These are phyloP conservation scores for Flaveria bidentis DNA, from an alignment of 129 eudicot genomes.

Conservation along the genomic window DNA sequence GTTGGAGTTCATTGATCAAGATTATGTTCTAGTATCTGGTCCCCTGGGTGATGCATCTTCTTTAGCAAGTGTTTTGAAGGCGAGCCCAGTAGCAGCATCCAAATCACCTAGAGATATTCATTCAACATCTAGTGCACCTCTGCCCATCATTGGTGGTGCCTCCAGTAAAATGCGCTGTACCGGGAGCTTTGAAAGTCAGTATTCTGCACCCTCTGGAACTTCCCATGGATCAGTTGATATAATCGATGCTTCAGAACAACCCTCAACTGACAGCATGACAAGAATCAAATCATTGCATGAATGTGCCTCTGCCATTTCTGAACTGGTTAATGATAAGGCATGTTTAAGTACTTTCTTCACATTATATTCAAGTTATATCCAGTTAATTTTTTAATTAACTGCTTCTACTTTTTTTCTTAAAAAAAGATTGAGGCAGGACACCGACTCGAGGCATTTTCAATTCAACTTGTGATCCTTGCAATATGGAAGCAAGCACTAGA, in stretches of 20 bases:
- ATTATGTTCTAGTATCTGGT: slow-evolving; percentile 84
- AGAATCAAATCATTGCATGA: slow-evolving; percentile 71
- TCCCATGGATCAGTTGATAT: slow-evolving; percentile 66
- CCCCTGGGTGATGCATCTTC: slow-evolving; percentile 67
- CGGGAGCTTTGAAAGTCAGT: slow-evolving; percentile 61
- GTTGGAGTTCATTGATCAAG: slow-evolving; percentile 78
- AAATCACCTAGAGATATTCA: slow-evolving; percentile 45
- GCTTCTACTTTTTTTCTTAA: slow-evolving; percentile 16
- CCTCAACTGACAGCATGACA: slow-evolving; percentile 67
- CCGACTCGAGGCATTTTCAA: slow-evolving; percentile 77
- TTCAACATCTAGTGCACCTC: slow-evolving; percentile 47
- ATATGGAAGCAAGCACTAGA: slow-evolving; percentile 96
- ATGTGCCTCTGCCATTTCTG: slow-evolving; percentile 76
- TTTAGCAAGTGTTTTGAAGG: slow-evolving; percentile 52
- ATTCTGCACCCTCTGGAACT: slow-evolving; percentile 72
- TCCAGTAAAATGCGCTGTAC: slow-evolving; percentile 36
- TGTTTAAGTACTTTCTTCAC: not conserved
- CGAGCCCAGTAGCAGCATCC: slow-evolving; percentile 38
- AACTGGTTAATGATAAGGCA: slow-evolving; percentile 85
- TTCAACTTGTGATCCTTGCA: slow-evolving; percentile 94
- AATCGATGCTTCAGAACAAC: slow-evolving; percentile 63
- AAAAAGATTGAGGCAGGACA: slow-evolving; percentile 59
- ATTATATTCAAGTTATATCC: slow-evolving; percentile 12
- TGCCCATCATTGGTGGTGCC: slow-evolving; percentile 55
- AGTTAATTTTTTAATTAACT: not conserved